Evolutionary conservation across 2,329 filamentous ascomycete genomes (phyloP).

Genomic region (Rutstroemia sydowiana): DNA sequence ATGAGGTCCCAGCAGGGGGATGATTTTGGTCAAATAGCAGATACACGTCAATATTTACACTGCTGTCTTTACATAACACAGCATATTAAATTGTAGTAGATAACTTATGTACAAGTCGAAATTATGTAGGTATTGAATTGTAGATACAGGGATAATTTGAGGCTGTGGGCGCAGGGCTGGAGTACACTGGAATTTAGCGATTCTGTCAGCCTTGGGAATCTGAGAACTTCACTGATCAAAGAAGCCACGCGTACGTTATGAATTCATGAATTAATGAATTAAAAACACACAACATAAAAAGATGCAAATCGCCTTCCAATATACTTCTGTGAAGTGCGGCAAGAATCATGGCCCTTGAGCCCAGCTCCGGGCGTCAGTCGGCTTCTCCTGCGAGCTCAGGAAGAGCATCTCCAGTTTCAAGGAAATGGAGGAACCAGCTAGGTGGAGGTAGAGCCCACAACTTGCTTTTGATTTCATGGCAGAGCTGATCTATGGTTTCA

Average conservation of each 20-base stretch:
- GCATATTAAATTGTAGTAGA: background rate
- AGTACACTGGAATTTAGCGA: constrained; percentile 9
- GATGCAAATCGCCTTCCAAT: constrained; percentile 19
- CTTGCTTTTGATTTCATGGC: background rate
- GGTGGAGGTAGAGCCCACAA: constrained; percentile 57
- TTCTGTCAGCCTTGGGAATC: constrained; percentile 9
- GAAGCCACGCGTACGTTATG: constrained; percentile 18
- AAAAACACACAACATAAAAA: constrained; percentile 7
- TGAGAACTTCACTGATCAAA: constrained; percentile 6
- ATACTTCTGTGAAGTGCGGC: constrained; percentile 19
- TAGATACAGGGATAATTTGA: background rate
- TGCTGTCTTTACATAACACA: background rate
- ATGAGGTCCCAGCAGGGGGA: constrained; percentile 15
- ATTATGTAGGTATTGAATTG: background rate
- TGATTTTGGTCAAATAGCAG: background rate
- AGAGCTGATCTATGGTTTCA: constrained; percentile 23
- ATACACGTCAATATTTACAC: background rate
- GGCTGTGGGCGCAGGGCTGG: constrained; percentile 4
- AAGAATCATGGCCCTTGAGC: constrained; percentile 56
- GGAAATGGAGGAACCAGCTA: constrained; percentile 70
- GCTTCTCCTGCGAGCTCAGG: constrained; percentile 78
- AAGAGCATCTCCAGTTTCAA: constrained; percentile 65
- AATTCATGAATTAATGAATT: constrained; percentile 9
- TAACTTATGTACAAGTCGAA: background rate
- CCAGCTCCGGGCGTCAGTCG: constrained; percentile 47